phyloP scores from a whole-genome alignment of 257 asterid genomes.

The Solanum sitiens region DNA sequence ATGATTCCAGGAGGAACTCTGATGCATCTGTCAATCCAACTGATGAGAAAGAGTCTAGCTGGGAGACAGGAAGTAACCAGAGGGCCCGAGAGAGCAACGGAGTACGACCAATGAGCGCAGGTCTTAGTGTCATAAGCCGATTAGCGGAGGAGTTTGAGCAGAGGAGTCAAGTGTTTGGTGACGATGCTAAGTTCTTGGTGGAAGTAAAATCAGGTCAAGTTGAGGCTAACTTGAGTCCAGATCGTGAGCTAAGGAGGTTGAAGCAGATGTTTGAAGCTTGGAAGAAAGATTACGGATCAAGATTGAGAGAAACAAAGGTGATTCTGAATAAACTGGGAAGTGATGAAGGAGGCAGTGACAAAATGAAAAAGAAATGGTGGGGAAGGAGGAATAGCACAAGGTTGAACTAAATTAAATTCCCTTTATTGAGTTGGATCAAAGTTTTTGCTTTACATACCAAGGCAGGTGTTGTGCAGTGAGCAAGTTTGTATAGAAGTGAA shows the following conservation, averaged over 20 bases:
- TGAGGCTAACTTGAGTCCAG: conserved; percentile 82
- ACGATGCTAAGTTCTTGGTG: conserved; percentile 88
- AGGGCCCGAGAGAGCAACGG: conserved; percentile 46
- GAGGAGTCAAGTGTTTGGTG: conserved; percentile 88
- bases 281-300: conserved; percentile 84
- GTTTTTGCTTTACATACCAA: background rate
- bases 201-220: conserved; percentile 91
- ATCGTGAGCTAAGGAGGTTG: conserved; percentile 71
- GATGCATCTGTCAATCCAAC: conserved; percentile 61
- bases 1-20: conserved; percentile 59
- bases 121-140: conserved; percentile 66
- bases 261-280: conserved; percentile 89
- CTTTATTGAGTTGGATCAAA: background rate
- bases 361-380: conserved; percentile 84
- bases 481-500: background rate
- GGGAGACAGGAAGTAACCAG: conserved; percentile 47
- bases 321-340: conserved; percentile 68
- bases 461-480: background rate
- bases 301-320: conserved; percentile 87
- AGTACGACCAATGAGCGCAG: conserved; percentile 43
- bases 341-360: conserved; percentile 55
- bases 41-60: conserved; percentile 48
- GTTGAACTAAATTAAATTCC: conserved; percentile 20
- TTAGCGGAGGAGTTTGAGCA: conserved; percentile 94
- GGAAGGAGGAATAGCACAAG: conserved; percentile 76